Evolutionary conservation across 2,329 filamentous ascomycete species (phyloP), one percentile per base, ranked within the genome.

Genomic region (Pestalotiopsis sp.): DNA sequence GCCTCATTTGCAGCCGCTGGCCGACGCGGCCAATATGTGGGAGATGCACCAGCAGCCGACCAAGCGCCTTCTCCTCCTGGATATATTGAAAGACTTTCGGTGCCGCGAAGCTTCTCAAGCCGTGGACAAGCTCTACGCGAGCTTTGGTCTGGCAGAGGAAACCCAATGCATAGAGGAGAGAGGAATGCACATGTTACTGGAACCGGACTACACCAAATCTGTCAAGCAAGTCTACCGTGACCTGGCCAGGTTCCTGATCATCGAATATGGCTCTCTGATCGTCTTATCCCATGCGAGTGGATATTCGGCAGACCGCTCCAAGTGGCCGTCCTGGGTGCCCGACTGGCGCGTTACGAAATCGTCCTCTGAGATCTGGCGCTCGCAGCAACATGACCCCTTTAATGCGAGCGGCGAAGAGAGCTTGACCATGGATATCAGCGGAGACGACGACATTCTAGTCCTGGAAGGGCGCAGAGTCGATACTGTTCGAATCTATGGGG

Each of bases 271-370:
- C 17, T 60, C 64, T 9, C 9, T 66, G 5, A 45, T 57, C 2
- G 64, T 66, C 4, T n/a, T 66, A 1, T 58, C 49, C 52, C 55
- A 41, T 52, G 67, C 27, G 23, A 52, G 25, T 36, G 61, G 20
- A 13, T 36, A 59, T 27, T 49, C 11, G 36, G 27, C 49, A 27
- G 59, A 45, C 14, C 6, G 45, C 6, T 23, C 52, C 9, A 27
- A 59, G 12, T 70, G 67, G 41, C 71, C 69, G 5, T 72, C 71
- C 1, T 72, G 69, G 68, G 66, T 71, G 4, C 68, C 69, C 1
- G 64, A 72, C 27, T 71, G 68, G 70, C 41, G 58, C 27, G 14
- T 41, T 14, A 13, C 27, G 4, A 73, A 72, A 58, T 58, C 38
- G 38, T 72, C 69, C 2, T 65, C 67, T 1, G 70, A 72, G 20